Evolutionary conservation across 2,329 filamentous ascomycete genomes (phyloP), one percentile per base, ranked within the genome.

Genomic region (Mariannaea elegans): DNA sequence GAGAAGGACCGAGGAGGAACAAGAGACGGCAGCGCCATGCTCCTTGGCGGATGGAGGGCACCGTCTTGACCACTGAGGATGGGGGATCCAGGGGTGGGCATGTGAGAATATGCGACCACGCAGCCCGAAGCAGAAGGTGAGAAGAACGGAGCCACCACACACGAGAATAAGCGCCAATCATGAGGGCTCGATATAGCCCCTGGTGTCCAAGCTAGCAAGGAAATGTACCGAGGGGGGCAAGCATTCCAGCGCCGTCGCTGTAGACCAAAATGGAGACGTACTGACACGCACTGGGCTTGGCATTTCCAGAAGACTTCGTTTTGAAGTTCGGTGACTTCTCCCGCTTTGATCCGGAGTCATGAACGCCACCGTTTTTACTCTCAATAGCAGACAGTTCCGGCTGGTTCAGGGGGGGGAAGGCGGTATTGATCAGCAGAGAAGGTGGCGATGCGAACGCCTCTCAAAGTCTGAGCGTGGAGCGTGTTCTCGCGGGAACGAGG

Each of bases 111-210:
- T 74, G 70, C 72, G 68, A 75, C 73, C 68, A 67, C 68, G 56
- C 61, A 63, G 62, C 73, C 74, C 66, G 65, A 75, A 75, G 64
- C 56, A 76, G 74, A 76, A 76, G 74, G 74, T 76, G 71, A 65
- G 71, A 69, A 70, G 64, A 58, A 59, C 62, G 65, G 67, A 71
- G 68, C 67, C 72, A 73, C 72, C 71, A 69, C 65, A 65, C 64
- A 64, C 65, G 61, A 65, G 49, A 55, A 62, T 44, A 58, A 62
- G 63, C 71, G 64, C 74, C 74, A 76, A 76, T 76, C 72, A 75
- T 16, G 45, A 23, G 45, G 56, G 29, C 56, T 63, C 65, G 70
- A 72, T 73, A 73, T 52, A 60, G 60, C 64, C 69, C 67, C 64
- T 65, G 52, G 56, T 39, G 36, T 46, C 56, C 63, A 66, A 59